Evolutionary conservation across 1,284 basidiomycete species (phyloP).

Genomic region (Rhodotorula sp.): DNA sequence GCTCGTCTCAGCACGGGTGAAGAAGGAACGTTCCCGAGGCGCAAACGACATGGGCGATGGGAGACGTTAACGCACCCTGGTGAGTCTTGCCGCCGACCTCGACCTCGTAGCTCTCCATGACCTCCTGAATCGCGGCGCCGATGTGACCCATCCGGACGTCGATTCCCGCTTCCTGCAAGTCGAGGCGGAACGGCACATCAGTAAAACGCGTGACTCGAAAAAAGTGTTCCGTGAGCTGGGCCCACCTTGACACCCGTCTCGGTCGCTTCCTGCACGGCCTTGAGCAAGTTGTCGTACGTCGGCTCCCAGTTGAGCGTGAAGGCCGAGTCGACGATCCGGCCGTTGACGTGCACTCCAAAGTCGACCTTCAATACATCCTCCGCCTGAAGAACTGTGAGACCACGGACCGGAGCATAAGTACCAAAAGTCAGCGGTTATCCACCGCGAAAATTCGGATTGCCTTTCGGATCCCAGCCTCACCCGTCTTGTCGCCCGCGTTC

Average conservation of each 20-base stretch:
- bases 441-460: no score
- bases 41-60: not conserved
- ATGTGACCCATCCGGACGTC: conserved; percentile 93
- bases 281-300: conserved; percentile 83
- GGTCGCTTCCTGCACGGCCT: conserved; percentile 91
- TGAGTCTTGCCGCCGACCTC: conserved; percentile 80
- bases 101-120: conserved; percentile 98
- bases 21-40: no score
- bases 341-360: conserved; percentile 94
- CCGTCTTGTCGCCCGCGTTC: conserved; percentile 85
- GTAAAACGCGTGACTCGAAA: conserved; percentile 7
- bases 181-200: conserved; percentile 1
- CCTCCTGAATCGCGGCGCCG: conserved; percentile 90
- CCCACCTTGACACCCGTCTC: conserved; percentile 79
- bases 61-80: conserved; percentile 62
- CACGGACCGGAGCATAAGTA: not conserved
- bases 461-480: conserved; percentile 54
- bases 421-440: no score
- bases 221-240: no score
- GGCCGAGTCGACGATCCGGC: conserved; percentile 90
- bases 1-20: no score
- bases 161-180: conserved; percentile 85
- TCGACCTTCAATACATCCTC: conserved; percentile 96
- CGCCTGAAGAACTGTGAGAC: conserved; percentile 65
- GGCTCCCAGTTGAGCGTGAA: conserved; percentile 90